Percentiles rank a stretch among this genome's conserved stretches.
Evolutionary conservation across 2,329 filamentous ascomycete genomes (phyloP).

Genomic region (Aschersonia sp.): DNA sequence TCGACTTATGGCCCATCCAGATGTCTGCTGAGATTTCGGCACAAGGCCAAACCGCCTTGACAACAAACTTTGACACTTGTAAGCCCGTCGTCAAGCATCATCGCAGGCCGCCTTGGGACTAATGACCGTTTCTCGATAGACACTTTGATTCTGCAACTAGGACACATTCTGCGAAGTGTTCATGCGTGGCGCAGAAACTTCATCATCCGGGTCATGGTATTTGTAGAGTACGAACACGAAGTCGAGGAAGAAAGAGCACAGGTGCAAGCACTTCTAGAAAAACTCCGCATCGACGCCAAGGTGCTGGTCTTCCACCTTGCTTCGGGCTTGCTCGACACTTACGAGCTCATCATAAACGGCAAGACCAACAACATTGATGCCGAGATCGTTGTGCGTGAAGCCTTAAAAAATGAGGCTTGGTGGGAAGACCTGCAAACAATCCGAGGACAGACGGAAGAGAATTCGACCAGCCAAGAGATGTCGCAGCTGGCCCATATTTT

Average conservation of each 20-base stretch:
- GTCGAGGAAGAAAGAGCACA: slow-evolving; percentile 64
- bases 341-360: slow-evolving; percentile 69
- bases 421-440: slow-evolving; percentile 60
- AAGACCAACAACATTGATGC: slow-evolving; percentile 37
- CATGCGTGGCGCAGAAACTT: slow-evolving; percentile 66
- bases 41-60: slow-evolving; percentile 53
- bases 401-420: slow-evolving; percentile 62
- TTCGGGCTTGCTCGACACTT: slow-evolving; percentile 55
- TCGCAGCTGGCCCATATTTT: slow-evolving; percentile 28
- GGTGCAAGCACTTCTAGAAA: slow-evolving; percentile 61
- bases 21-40: slow-evolving; percentile 75
- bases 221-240: slow-evolving; percentile 79
- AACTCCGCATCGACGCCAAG: slow-evolving; percentile 67
- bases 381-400: slow-evolving; percentile 46
- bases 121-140: slow-evolving; percentile 20
- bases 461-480: slow-evolving; percentile 27
- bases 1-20: slow-evolving; percentile 85
- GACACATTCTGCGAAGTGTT: slow-evolving; percentile 72
- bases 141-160: slow-evolving; percentile 72
- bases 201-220: slow-evolving; percentile 63
- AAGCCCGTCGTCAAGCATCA: slow-evolving; percentile 17
- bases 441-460: slow-evolving; percentile 23
- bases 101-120: not conserved
- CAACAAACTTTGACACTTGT: slow-evolving; percentile 87
- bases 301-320: slow-evolving; percentile 73